Base-by-base conservation (phyloP, 164 flowering plant species). In the Piper betle region DNA sequence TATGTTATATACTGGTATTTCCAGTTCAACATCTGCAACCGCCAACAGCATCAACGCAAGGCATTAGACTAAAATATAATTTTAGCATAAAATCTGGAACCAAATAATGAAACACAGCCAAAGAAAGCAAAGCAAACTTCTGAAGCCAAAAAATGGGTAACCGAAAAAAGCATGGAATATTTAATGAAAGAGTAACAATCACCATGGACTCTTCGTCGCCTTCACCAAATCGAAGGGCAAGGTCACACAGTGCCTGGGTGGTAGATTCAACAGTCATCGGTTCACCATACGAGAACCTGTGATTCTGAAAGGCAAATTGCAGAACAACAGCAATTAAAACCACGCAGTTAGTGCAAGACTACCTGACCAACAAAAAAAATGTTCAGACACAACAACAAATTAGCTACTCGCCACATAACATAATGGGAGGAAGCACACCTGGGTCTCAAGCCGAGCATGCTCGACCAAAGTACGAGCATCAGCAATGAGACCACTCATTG, bases 201-300 rank as follows among this genome's bases (percentile, higher is more conserved):
- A 92, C 98, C 98, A 93, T 93, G 43, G 98, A 89, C 64, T 93
- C 98, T 78, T 93, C 98, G 61, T 93, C 97, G 52, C 99, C 99
- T 78, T 93, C 99, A 53, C 99, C 99, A 76, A 93, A 93, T 52
- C 97, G 79, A 48, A 93, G 73, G 17, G 95, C 99, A 60, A 93
- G 79, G 77, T 93, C 99, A 81, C 97, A 93, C 25, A 93, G 76
- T 60, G 99, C 99, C 77, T 90, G 99, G 15, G 99, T 90, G 39
- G 99, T 88, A 55, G 99, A 93, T 68, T 93, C 99, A 43, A 93
- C 99, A 11, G 95, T 86, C 97, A 93, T 93, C 54, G 97, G 91
- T 72, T 93, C 97, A 69, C 98, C 97, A 81, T 89, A 90, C 41
- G 98, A 93, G 73, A 93, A 93, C 75, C 94, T 80, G 72, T 93